phyloP scores from a whole-genome alignment of 371 early-diverging fungal genomes.

The Chytridium lagenaria region DNA sequence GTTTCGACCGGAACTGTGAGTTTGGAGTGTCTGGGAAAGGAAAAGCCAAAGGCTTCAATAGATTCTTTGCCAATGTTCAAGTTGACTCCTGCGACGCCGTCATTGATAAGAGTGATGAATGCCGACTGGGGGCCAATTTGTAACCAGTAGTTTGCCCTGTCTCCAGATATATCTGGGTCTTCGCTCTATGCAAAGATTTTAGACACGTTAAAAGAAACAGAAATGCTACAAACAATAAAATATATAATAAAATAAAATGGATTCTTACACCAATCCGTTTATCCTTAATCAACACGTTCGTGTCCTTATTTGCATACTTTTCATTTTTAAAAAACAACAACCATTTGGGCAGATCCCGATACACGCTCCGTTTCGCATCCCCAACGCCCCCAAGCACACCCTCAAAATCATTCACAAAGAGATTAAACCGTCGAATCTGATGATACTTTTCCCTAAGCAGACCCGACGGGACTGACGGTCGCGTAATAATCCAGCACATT shows the following conservation, averaged over 20 bases:
- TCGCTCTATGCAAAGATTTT: not conserved
- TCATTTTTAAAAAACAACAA: not conserved
- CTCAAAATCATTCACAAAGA: slow-evolving; percentile 19
- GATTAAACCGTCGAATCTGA: slow-evolving; percentile 6
- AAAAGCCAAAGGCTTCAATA: not conserved
- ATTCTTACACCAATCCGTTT: slow-evolving; percentile 9
- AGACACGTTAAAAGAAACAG: not conserved
- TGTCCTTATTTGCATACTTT: slow-evolving; percentile 6
- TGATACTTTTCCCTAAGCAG: slow-evolving; percentile 18
- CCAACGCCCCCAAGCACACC: not conserved
- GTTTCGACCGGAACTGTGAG: slow-evolving; percentile 9
- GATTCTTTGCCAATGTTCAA: not conserved
- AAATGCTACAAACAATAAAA: not conserved
- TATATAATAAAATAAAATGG: not conserved
- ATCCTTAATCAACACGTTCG: not conserved
- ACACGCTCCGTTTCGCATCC: not conserved
- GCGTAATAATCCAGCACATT: slow-evolving; percentile 11
- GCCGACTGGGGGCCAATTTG: slow-evolving; percentile 8
- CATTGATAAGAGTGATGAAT: slow-evolving; percentile 11
- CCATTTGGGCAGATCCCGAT: not conserved
- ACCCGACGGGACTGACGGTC: slow-evolving; percentile 6
- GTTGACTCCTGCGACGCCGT: not conserved
- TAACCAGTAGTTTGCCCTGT: slow-evolving; percentile 17
- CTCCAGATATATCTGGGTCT: slow-evolving; percentile 13
- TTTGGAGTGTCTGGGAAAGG: not conserved